A percentile compares a stretch with the other conserved stretches of the same genome.
phyloP scores from a whole-genome alignment of 2,329 filamentous ascomycete species.

The Dichotomopilus funicola region DNA sequence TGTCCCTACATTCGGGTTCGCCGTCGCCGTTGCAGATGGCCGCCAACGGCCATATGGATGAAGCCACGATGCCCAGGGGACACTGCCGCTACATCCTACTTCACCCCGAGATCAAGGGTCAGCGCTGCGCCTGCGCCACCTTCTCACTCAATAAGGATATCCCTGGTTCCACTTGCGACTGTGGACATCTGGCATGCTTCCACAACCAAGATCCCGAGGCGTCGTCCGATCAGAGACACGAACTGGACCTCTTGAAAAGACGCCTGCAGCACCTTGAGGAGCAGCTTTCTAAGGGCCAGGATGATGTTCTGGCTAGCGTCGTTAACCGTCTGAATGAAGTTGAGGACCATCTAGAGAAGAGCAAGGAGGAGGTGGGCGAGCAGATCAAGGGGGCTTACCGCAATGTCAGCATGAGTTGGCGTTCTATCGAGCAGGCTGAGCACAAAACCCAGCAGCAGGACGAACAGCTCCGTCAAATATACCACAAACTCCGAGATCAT shows the following conservation, averaged over 20 bases:
- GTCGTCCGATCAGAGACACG: slow-evolving; percentile 36
- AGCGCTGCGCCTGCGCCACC: slow-evolving; percentile 52
- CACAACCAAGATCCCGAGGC: slow-evolving; percentile 45
- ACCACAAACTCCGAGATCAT: slow-evolving; percentile 36
- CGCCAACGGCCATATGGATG: slow-evolving; percentile 30
- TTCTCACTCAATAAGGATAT: slow-evolving; percentile 49
- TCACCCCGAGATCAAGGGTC: slow-evolving; percentile 49
- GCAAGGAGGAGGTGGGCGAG: slow-evolving; percentile 42
- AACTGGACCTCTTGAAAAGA: slow-evolving; percentile 43
- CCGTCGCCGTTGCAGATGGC: slow-evolving; percentile 28
- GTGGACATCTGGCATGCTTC: slow-evolving; percentile 55
- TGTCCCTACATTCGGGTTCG: slow-evolving; percentile 26
- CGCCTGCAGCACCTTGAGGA: slow-evolving; percentile 41
- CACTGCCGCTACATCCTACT: slow-evolving; percentile 55
- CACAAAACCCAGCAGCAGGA: slow-evolving; percentile 33
- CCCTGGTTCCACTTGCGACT: slow-evolving; percentile 50
- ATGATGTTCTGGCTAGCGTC: slow-evolving; percentile 35
- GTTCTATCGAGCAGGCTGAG: slow-evolving; percentile 42
- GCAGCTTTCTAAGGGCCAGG: slow-evolving; percentile 32
- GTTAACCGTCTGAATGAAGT: slow-evolving; percentile 42
- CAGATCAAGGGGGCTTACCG: slow-evolving; percentile 50
- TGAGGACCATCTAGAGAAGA: slow-evolving; percentile 50
- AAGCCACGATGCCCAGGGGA: slow-evolving; percentile 46
- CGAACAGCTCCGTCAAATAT: slow-evolving; percentile 34
- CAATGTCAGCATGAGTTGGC: slow-evolving; percentile 49